These are phyloP conservation scores for Ogataea polymorpha DNA, from an alignment of 805 yeast species.

Conservation along the genomic window DNA sequence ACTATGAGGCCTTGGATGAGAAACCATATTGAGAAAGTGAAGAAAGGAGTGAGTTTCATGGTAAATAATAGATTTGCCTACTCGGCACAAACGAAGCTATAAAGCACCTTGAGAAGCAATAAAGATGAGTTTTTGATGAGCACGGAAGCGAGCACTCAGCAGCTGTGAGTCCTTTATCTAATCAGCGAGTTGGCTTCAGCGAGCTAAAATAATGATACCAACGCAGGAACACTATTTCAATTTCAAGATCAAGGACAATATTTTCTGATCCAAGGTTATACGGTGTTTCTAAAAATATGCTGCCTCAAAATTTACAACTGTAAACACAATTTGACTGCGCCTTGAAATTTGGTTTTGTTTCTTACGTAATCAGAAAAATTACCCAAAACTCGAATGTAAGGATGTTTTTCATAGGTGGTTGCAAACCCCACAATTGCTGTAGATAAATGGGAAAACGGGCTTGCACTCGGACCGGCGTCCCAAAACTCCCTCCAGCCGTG, in stretches of 20 bases:
- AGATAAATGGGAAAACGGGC: too few species aligned
- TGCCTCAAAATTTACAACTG: slow-evolving; percentile 2
- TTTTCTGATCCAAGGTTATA: slow-evolving; percentile 6
- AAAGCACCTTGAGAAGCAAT: too few species aligned
- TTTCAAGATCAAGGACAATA: background rate
- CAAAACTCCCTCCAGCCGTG: slow-evolving; percentile 4
- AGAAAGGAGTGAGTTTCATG: slow-evolving; percentile 6
- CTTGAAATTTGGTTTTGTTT: background rate
- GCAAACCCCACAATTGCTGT: slow-evolving; percentile 1
- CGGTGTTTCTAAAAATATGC: slow-evolving; percentile 11
- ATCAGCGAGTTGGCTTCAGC: background rate
- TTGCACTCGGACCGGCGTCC: too few species aligned
- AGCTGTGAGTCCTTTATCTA: background rate
- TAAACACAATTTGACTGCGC: background rate
- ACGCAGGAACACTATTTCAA: background rate
- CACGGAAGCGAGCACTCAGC: too few species aligned
- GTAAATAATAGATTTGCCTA: background rate
- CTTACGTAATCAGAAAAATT: background rate
- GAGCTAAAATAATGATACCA: background rate
- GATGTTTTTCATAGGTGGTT: background rate
- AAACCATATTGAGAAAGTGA: slow-evolving; percentile 5
- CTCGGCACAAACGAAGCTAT: background rate
- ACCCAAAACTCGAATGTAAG: background rate
- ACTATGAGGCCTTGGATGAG: slow-evolving; percentile 7
- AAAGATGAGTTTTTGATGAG: too few species aligned